Percentiles rank a stretch among this genome's conserved stretches.
phyloP scores from a whole-genome alignment of 1,284 basidiomycete species.

The Ganoderma sp. region DNA sequence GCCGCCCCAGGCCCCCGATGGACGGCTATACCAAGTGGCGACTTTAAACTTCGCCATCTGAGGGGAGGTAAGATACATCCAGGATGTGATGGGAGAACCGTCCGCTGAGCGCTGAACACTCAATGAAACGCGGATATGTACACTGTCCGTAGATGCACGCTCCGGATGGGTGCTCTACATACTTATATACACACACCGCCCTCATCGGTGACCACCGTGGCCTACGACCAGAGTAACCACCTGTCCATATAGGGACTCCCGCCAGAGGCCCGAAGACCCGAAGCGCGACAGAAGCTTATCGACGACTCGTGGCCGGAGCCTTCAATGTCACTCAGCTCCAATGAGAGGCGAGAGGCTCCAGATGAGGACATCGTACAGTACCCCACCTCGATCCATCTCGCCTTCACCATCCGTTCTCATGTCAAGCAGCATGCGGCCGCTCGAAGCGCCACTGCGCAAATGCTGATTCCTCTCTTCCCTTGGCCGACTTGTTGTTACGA shows the following conservation, averaged over 20 bases:
- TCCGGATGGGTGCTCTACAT: not conserved
- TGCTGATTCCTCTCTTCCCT: no score
- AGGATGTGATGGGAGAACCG: not conserved
- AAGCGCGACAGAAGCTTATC: slow-evolving; percentile 1
- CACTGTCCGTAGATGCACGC: no score
- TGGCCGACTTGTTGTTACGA: not conserved
- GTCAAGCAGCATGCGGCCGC: not conserved
- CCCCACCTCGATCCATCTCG: slow-evolving; percentile 9
- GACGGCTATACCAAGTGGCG: not conserved
- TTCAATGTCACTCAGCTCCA: not conserved
- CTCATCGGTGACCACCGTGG: not conserved
- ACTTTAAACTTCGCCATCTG: not conserved
- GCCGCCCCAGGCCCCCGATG: not conserved
- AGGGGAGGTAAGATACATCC: not conserved
- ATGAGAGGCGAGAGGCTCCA: not conserved
- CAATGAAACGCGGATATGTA: no score
- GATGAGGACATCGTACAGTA: not conserved
- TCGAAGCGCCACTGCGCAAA: not conserved
- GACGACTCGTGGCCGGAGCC: not conserved
- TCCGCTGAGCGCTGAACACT: no score
- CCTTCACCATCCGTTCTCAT: not conserved
- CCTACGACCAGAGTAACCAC: slow-evolving; percentile 1
- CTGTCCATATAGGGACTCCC: not conserved
- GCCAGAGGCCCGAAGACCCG: slow-evolving; percentile 9
- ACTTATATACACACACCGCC: not conserved